Base-by-base conservation (phyloP, 1,284 basidiomycete species). In the Farysia itapuensis region DNA sequence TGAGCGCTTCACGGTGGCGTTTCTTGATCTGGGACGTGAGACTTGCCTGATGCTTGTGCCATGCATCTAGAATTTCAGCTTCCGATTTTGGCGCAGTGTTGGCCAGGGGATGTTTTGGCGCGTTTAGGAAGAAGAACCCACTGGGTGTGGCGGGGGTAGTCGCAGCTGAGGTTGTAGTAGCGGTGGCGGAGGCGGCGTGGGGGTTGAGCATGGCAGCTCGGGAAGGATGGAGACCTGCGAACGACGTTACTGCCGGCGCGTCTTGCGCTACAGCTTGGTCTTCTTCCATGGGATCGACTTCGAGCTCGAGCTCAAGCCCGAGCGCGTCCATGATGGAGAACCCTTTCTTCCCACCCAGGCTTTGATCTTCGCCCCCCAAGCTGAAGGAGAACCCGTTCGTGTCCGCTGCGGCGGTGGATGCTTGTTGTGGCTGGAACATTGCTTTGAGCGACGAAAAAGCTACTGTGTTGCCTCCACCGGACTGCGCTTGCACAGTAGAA, bases 291-390 rank as follows among this genome's bases (percentile, higher is more conserved):
- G 36, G 30, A 18, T 43, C 32, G 15, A 32, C 54, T 34, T 72
- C 68, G 2, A 63, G 44, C 12, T 67, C 64, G n/a, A 59, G 45
- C 2, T 64, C 64, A 1, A 70, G 26, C 5, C 64, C 68, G 28
- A 70, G 41, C n/a, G 46, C 47, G 9, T 64, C 70, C 40, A 75
- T 59, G 5, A 75, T 38, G 19, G 65, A 64, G 21, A 75, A 74
- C 2, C 51, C 50, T n/a, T n/a, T n/a, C n/a, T n/a, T n/a, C n/a
- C n/a, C n/a, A n/a, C n/a, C n/a, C n/a, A n/a, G n/a, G n/a, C n/a
- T n/a, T n/a, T n/a, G n/a, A n/a, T n/a, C n/a, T n/a, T n/a, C n/a
- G n/a, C n/a, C n/a, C n/a, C n/a, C n/a, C n/a, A n/a, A n/a, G n/a
- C n/a, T n/a, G n/a, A n/a, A n/a, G n/a, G n/a, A n/a, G n/a, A n/a